Evolutionary conservation across 768 basidiomycete species (phyloP), one percentile per base, ranked within the genome.

Genomic region (Scleroderma citrinum): DNA sequence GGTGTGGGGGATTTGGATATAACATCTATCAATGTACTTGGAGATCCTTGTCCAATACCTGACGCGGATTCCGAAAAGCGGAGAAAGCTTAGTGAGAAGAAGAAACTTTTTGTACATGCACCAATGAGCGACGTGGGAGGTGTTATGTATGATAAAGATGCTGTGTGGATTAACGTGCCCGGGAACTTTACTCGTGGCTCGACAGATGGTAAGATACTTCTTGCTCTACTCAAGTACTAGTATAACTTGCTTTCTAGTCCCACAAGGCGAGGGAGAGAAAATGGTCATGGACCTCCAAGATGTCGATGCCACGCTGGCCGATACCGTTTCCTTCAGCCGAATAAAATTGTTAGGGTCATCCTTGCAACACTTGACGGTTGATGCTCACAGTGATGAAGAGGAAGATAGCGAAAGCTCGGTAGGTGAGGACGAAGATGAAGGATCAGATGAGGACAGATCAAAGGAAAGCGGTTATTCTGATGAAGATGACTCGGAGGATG

Each of bases 41-140:
- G 83, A n/a, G 96, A 99, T 64, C 96, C 96, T 0, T 98, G 96
- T 71, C 94, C 96, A 2, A 68, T 97, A 17, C 96, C 96, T 3
- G 89, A 92, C 21, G 79, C 80, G 0, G 89, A 95, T 37, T 87
- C 87, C 45, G 96, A 98, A 71, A 93, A 89, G 70, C 69, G 90
- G 53, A 70, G 95, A 53, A 94, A 90, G 66, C 74, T 99, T 59
- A 94, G 91, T 58, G 96, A 98, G 68, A 95, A 96, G 74, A 90
- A 87, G 67, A 94, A 89, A 63, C 63, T 92, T 35, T 70, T 95
- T 2, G 82, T 97, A 1, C 92, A 98, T 65, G 96, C 96, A 14
- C 96, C 96, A 1, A 98, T 99, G 96, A 96, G 93, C 65, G 95
- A 97, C 60, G 86, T 97, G 2, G 95, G 95, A 11, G 96, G 95